Evolutionary conservation across 805 yeast species (phyloP).

Genomic region (Clavispora carvajalis): DNA sequence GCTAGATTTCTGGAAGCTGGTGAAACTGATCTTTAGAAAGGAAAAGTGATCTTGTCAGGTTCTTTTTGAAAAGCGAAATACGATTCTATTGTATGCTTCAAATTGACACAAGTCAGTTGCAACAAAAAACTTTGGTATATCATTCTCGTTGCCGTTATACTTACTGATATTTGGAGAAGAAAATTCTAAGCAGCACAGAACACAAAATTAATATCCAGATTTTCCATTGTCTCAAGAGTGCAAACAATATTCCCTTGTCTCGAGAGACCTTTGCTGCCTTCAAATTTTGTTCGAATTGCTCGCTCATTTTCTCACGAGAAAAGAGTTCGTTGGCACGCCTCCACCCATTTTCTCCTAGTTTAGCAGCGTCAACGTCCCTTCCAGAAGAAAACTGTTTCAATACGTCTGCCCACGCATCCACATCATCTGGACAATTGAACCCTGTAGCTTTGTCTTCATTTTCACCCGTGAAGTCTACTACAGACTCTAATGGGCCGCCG

Average conservation of each 20-base stretch:
- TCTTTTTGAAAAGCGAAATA: too few species aligned
- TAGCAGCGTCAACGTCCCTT: slow-evolving; percentile 13
- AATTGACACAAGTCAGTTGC: too few species aligned
- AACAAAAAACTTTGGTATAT: too few species aligned
- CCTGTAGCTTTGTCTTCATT: slow-evolving; percentile 51
- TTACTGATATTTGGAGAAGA: too few species aligned
- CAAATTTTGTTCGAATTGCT: slow-evolving; percentile 19
- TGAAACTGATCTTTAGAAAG: slow-evolving; percentile 4
- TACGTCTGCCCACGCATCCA: slow-evolving; percentile 49
- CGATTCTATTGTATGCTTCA: too few species aligned
- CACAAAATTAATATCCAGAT: slow-evolving; percentile 5
- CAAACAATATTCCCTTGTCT: slow-evolving; percentile 9
- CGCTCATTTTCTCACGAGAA: slow-evolving; percentile 43
- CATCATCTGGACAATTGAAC: slow-evolving; percentile 45
- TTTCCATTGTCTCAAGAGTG: slow-evolving; percentile 7
- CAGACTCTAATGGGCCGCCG: slow-evolving; percentile 92
- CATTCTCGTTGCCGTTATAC: too few species aligned
- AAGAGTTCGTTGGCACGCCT: slow-evolving; percentile 35
- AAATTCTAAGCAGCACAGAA: background rate
- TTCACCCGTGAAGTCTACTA: slow-evolving; percentile 31
- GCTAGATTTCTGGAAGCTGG: slow-evolving; percentile 11
- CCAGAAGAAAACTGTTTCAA: slow-evolving; percentile 33
- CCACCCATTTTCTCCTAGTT: slow-evolving; percentile 32
- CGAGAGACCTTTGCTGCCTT: slow-evolving; percentile 1
- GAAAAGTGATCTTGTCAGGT: too few species aligned